A percentile compares a stretch with the other conserved stretches of the same genome.
These are phyloP conservation scores for Pochonia chlamydosporia DNA, from an alignment of 2,329 filamentous ascomycete genomes.

Conservation along the genomic window DNA sequence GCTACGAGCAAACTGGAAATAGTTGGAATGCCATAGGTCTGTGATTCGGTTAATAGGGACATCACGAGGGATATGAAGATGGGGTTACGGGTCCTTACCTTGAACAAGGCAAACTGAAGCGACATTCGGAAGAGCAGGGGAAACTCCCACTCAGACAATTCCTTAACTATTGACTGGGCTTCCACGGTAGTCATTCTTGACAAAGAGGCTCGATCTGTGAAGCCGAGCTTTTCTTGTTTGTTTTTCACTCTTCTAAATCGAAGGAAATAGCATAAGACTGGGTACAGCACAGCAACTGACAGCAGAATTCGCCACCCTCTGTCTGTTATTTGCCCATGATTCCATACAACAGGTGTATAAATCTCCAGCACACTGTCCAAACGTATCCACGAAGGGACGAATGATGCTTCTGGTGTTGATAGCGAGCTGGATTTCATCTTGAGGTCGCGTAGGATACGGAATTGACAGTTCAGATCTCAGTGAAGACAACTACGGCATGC, in stretches of 20 bases:
- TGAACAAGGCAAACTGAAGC: slow-evolving; percentile 34
- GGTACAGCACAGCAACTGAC: slow-evolving; percentile 23
- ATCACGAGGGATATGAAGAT: background rate
- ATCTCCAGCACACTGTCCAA: too few species aligned
- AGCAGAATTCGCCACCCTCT: background rate
- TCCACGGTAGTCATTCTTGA: slow-evolving; percentile 36
- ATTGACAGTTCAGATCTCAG: too few species aligned
- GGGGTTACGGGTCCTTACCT: slow-evolving; percentile 19
- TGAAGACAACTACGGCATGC: too few species aligned
- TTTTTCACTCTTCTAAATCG: slow-evolving; percentile 29
- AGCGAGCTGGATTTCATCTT: too few species aligned
- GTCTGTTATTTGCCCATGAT: too few species aligned
- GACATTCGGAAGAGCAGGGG: slow-evolving; percentile 30
- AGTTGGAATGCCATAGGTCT: slow-evolving; percentile 35
- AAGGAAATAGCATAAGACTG: slow-evolving; percentile 26
- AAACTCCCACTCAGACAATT: slow-evolving; percentile 28
- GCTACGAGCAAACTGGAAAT: slow-evolving; percentile 30
- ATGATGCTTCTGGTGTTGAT: too few species aligned
- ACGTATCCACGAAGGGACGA: too few species aligned
- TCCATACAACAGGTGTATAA: too few species aligned
- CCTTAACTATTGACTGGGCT: slow-evolving; percentile 37
- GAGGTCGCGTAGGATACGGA: too few species aligned
- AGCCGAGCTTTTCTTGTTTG: slow-evolving; percentile 24
- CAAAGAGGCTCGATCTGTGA: slow-evolving; percentile 28
- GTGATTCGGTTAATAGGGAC: background rate